phyloP scores from a whole-genome alignment of 78 protist species.

The Dictyostelium intermedium region DNA sequence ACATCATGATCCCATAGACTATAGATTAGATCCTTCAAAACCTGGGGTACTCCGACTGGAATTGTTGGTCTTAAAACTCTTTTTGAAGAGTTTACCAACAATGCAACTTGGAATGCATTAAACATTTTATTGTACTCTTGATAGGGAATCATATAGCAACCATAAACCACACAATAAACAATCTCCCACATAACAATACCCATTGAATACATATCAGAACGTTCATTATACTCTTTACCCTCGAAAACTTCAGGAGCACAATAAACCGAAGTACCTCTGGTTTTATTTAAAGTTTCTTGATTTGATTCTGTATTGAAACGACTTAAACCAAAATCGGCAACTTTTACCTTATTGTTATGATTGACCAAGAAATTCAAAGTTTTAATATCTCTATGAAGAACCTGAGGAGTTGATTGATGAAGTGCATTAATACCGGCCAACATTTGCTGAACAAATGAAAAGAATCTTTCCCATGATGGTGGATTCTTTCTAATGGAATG shows the following conservation, averaged over 20 bases:
- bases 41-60: conserved; percentile 45
- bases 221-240: conserved; percentile 66
- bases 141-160: conserved; percentile 75
- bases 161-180: conserved; percentile 17
- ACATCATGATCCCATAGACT: conserved; percentile 64
- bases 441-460: conserved; percentile 46
- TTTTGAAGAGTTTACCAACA: conserved; percentile 26
- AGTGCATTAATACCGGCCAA: conserved; percentile 43
- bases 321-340: conserved; percentile 77
- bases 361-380: conserved; percentile 69
- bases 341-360: background rate
- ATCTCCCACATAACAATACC: conserved; percentile 82
- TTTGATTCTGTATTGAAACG: conserved; percentile 75
- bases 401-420: conserved; percentile 56
- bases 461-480: conserved; percentile 64
- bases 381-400: conserved; percentile 76
- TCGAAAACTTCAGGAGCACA: conserved; percentile 82
- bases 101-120: conserved; percentile 74
- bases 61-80: conserved; percentile 75
- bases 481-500: conserved; percentile 31
- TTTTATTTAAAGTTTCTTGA: conserved; percentile 68
- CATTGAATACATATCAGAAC: conserved; percentile 67
- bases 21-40: conserved; percentile 6
- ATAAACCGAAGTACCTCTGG: conserved; percentile 78
- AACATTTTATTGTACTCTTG: conserved; percentile 54